Evolutionary conservation across 1,139 yeast species (phyloP), one percentile per base, ranked within the genome.

Genomic region (Scheffersomyces insectosa): DNA sequence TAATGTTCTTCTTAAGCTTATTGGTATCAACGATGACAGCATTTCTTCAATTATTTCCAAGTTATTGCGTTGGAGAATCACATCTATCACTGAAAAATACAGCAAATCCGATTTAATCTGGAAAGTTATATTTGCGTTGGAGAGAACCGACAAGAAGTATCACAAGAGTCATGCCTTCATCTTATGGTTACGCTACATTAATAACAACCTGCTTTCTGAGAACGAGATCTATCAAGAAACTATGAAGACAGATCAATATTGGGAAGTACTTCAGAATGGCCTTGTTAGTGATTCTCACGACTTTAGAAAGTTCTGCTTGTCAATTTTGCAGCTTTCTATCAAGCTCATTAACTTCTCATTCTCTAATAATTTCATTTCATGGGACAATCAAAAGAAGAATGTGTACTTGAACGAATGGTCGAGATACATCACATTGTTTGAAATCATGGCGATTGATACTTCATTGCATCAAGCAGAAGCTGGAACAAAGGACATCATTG

Each of bases 391-490:
- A 0, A 50, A 68, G 1, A 55, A 54, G 3, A 56, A 57, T 0
- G 52, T 55, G 3, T 70, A 75, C 40, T 55, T 79, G 31, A 69
- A 68, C 12, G 80, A 82, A 37, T 90, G 97, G 97, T 75, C 79
- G 38, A 73, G 88, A 47, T 90, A 72, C 55, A 72, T 82, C 29
- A 87, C 96, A 0, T 66, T 90, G 11, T 85, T 82, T 51, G 96
- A 90, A 57, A 85, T 90, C 39, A 67, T 88, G 33, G 95, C 90
- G 2, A 77, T 90, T 38, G 97, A 90, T 59, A 84, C 96, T 0
- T 87, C 97, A 0, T 68, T 88, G 54, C 91, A 90, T 56, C 97
- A 90, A 62, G 83, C 93, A 0, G 84, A 84, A 52, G 97, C 90
- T 10, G 95, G 95, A 0, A 65, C 79, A 2, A 65, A 66, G 6